Conservation (phyloP, 176 grass and related monocot genomes). For the Thinopyrum elongatum region DNA sequence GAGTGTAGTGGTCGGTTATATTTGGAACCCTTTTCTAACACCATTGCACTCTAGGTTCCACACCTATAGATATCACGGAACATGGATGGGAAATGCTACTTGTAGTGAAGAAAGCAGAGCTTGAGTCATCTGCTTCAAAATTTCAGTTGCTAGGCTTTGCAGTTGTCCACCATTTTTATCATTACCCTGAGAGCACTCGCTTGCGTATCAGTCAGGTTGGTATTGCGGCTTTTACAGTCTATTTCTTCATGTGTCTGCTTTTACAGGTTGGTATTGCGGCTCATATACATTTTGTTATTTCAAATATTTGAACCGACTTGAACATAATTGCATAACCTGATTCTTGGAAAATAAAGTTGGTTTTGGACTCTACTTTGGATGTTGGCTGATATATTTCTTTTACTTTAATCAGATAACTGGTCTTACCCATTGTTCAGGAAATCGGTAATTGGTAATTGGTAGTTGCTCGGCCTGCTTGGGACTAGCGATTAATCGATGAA, state of each 20-base stretch:
- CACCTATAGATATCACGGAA: conserved; percentile 81
- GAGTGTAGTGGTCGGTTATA: background rate
- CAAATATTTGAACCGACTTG: background rate
- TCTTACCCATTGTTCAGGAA: too few relatives aligned
- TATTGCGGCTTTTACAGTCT: background rate
- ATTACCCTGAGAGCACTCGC: conserved; percentile 72
- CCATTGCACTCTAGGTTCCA: conserved; percentile 47
- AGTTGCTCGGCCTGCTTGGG: too few relatives aligned
- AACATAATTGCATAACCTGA: background rate
- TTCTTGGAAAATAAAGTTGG: background rate
- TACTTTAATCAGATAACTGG: conserved; percentile 58
- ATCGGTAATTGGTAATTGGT: too few relatives aligned
- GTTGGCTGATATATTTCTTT: conserved; percentile 19
- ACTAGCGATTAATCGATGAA: too few relatives aligned
- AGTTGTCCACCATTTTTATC: conserved; percentile 77
- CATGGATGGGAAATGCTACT: conserved; percentile 89
- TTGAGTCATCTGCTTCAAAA: conserved; percentile 22
- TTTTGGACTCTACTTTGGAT: background rate
- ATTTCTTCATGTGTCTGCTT: conserved; percentile 19
- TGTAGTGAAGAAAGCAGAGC: conserved; percentile 47
- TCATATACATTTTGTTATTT: background rate
- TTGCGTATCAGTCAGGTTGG: conserved; percentile 83
- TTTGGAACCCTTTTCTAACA: conserved; percentile 17
- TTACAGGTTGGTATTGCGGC: too few relatives aligned
- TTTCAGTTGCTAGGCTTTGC: conserved; percentile 73